These are phyloP conservation scores for Podospora sp. DNA, from an alignment of 495 filamentous ascomycete species.

Conservation along the genomic window DNA sequence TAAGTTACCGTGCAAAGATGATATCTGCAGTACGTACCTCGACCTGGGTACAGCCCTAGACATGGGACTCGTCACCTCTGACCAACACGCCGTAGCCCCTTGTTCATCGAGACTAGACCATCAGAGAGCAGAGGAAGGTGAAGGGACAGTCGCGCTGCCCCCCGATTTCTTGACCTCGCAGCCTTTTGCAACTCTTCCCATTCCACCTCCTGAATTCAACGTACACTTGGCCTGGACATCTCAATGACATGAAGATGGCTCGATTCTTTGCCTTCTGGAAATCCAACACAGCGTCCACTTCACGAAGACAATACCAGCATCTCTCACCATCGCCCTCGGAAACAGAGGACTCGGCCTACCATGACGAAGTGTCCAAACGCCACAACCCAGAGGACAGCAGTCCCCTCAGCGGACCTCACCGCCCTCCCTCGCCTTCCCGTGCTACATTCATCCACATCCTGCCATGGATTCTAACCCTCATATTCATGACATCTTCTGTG, in stretches of 20 bases:
- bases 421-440: background rate
- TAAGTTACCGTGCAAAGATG: too few relatives aligned
- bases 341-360: background rate
- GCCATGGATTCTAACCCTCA: background rate
- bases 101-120: too few relatives aligned
- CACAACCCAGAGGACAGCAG: background rate
- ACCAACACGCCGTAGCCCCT: too few relatives aligned
- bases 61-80: too few relatives aligned
- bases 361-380: background rate
- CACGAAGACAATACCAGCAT: background rate
- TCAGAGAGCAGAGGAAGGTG: too few relatives aligned
- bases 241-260: background rate
- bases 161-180: background rate
- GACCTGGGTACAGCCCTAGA: too few relatives aligned
- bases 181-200: background rate
- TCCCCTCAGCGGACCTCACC: background rate
- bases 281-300: background rate
- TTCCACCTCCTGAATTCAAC: background rate
- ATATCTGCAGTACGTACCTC: too few relatives aligned
- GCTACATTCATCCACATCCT: background rate
- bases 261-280: background rate
- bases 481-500: background rate
- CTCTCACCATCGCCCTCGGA: background rate
- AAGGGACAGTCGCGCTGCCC: background rate
- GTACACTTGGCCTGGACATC: background rate